A percentile compares a stretch with the other conserved stretches of the same genome.
phyloP scores from a whole-genome alignment of 2,329 filamentous ascomycete genomes.

The Ramularia endophylla region DNA sequence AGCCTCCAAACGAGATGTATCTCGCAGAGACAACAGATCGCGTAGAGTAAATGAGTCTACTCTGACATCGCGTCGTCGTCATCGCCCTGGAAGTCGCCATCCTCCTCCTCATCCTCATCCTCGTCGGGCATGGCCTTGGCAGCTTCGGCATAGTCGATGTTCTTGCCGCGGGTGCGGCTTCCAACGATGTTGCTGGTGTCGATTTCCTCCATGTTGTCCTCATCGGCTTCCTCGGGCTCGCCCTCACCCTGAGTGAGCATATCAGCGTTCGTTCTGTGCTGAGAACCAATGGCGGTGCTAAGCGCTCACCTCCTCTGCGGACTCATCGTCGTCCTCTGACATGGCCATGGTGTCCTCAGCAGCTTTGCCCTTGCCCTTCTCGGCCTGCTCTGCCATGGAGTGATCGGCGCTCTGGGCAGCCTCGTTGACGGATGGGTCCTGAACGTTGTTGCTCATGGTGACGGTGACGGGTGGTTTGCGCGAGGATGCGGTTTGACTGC shows the following conservation, averaged over 20 bases:
- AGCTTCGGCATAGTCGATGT: slow-evolving; percentile 90
- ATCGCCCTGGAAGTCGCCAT: slow-evolving; percentile 59
- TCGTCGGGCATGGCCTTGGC: slow-evolving; percentile 68
- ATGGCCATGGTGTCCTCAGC: slow-evolving; percentile 45
- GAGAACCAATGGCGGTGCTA: background rate
- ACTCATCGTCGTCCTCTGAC: slow-evolving; percentile 39
- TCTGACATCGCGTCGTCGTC: slow-evolving; percentile 42
- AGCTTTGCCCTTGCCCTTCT: slow-evolving; percentile 88
- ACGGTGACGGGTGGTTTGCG: slow-evolving; percentile 1
- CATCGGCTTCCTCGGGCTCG: slow-evolving; percentile 64
- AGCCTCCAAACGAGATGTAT: no score
- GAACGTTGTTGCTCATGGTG: slow-evolving; percentile 26
- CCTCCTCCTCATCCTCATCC: slow-evolving; percentile 77
- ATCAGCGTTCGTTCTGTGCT: slow-evolving; percentile 18
- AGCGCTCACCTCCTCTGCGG: slow-evolving; percentile 32
- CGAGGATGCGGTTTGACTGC: background rate
- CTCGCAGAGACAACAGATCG: no score
- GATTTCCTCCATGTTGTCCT: slow-evolving; percentile 84
- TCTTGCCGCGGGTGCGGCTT: slow-evolving; percentile 80
- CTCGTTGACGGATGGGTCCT: slow-evolving; percentile 18
- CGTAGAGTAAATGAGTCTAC: background rate
- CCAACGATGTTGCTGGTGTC: slow-evolving; percentile 81
- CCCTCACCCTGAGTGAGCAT: slow-evolving; percentile 11
- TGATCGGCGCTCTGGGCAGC: slow-evolving; percentile 24
- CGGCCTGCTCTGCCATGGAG: slow-evolving; percentile 40